Conservation (phyloP, 2,329 filamentous ascomycete species). For the Trichoderma endophyticum region DNA sequence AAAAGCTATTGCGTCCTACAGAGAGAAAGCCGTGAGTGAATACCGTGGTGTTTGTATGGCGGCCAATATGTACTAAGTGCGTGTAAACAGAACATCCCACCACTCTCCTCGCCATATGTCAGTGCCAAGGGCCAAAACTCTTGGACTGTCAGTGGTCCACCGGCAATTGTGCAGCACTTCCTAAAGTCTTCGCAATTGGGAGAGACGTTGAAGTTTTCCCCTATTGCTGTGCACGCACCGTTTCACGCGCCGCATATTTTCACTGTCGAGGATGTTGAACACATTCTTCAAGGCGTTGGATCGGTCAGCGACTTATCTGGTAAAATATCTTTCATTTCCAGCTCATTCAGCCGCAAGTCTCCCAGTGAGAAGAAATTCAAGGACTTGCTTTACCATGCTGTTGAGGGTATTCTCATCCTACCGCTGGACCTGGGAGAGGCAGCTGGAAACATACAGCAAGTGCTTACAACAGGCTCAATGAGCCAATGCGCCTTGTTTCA, state of each 20-base stretch:
- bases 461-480: not conserved
- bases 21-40: not conserved
- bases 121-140: conserved; percentile 9
- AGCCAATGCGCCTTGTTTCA: not conserved
- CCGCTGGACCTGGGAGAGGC: not conserved
- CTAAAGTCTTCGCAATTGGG: not conserved
- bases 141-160: conserved; percentile 12
- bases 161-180: conserved; percentile 1
- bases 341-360: not conserved
- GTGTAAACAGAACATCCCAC: not conserved
- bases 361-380: not conserved
- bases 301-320: not conserved
- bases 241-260: conserved; percentile 13
- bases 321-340: not conserved
- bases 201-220: not conserved
- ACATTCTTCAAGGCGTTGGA: not conserved
- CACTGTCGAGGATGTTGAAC: not conserved
- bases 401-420: conserved; percentile 5
- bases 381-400: not conserved
- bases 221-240: not conserved
- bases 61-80: not conserved
- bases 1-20: not conserved
- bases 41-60: no score
- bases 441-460: not conserved
- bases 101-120: conserved; percentile 6